phyloP scores from a whole-genome alignment of 805 yeast species.

The Yarrowia yakushimensis region DNA sequence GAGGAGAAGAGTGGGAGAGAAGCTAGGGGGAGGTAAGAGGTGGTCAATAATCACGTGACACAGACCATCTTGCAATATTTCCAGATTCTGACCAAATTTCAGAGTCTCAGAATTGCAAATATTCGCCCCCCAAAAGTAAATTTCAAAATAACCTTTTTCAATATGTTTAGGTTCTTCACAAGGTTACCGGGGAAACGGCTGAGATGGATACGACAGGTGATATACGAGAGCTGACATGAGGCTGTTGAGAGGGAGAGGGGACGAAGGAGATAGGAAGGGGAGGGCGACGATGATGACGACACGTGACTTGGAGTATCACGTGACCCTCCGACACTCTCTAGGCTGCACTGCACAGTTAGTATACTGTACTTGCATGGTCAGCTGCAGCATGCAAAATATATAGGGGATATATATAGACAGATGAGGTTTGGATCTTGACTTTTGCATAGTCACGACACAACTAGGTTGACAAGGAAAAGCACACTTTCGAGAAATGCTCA shows the following conservation, averaged over 20 bases:
- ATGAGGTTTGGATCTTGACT: not conserved
- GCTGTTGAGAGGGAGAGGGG: not conserved
- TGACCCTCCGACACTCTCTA: too few relatives aligned
- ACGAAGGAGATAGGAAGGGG: too few relatives aligned
- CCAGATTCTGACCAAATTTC: too few relatives aligned
- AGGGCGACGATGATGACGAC: too few relatives aligned
- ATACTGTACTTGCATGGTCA: too few relatives aligned
- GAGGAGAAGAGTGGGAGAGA: too few relatives aligned
- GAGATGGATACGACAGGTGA: not conserved
- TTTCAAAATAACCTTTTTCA: too few relatives aligned
- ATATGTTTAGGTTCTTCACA: not conserved
- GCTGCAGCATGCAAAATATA: not conserved
- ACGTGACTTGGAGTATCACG: too few relatives aligned
- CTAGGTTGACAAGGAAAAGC: not conserved
- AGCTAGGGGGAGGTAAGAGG: too few relatives aligned
- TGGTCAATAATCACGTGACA: too few relatives aligned
- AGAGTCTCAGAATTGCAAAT: not conserved
- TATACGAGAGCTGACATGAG: not conserved
- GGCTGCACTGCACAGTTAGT: too few relatives aligned
- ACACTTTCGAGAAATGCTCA: not conserved
- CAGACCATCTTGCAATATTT: too few relatives aligned
- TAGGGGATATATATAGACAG: not conserved
- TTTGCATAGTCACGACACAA: not conserved
- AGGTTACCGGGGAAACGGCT: slow-evolving; percentile 17
- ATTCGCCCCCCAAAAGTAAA: not conserved